These are phyloP conservation scores for Solanum acaule DNA, from an alignment of 257 asterid genomes.

Conservation along the genomic window DNA sequence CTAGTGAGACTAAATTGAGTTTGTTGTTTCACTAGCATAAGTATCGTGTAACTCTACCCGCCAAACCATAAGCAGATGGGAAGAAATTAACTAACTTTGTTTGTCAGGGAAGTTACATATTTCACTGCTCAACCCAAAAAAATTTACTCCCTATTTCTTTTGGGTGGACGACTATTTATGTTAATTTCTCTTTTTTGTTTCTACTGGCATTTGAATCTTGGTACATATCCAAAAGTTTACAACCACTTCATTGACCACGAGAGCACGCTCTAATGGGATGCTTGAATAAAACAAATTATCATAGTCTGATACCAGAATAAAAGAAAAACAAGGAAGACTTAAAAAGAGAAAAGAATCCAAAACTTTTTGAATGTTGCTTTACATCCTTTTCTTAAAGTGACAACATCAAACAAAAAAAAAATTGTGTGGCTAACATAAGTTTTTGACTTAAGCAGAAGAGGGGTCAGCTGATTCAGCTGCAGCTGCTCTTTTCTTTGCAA, in stretches of 20 bases:
- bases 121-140: neutral
- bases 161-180: neutral
- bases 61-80: neutral
- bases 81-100: neutral
- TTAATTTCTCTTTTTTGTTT: neutral
- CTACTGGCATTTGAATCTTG: neutral
- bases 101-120: neutral
- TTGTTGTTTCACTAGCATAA: neutral
- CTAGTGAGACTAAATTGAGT: no score
- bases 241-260: neutral
- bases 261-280: neutral
- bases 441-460: slow-evolving; percentile 24
- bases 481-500: slow-evolving; percentile 71
- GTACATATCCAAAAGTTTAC: no score
- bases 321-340: neutral
- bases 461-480: slow-evolving; percentile 24
- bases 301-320: neutral
- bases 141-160: neutral
- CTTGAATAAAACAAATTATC: neutral
- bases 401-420: neutral
- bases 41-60: neutral
- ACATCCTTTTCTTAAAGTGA: slow-evolving; percentile 10
- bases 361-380: neutral
- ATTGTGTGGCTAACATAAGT: slow-evolving; percentile 1
- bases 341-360: neutral